These are phyloP conservation scores for Rhizophagus sp. DNA, from an alignment of 192 early-diverging fungal species.

Conservation along the genomic window DNA sequence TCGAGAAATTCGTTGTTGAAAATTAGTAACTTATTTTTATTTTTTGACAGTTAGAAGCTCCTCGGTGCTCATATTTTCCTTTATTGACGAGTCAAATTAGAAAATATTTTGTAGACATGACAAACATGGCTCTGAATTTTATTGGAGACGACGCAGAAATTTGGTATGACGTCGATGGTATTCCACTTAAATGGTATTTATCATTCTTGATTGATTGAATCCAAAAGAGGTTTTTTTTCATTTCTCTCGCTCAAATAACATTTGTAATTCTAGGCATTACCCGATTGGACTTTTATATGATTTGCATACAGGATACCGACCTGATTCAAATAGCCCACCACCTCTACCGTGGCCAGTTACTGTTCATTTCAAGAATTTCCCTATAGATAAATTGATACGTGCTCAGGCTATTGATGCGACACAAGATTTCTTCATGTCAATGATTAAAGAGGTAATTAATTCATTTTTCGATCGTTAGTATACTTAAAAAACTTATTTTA, in stretches of 20 bases:
- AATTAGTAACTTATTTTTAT: background rate
- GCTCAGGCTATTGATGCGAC: slow-evolving; percentile 55
- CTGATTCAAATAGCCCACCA: slow-evolving; percentile 35
- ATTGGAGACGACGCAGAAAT: slow-evolving; percentile 55
- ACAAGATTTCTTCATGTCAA: slow-evolving; percentile 83
- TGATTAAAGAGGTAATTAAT: slow-evolving; percentile 74
- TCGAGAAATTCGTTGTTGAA: background rate
- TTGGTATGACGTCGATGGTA: slow-evolving; percentile 74
- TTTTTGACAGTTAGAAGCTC: slow-evolving; percentile 49
- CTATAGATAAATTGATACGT: slow-evolving; percentile 64
- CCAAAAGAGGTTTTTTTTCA: background rate
- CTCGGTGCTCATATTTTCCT: slow-evolving; percentile 61
- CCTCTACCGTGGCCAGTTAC: slow-evolving; percentile 76
- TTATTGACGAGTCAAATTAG: slow-evolving; percentile 56
- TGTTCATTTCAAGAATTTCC: slow-evolving; percentile 76
- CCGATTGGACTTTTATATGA: slow-evolving; percentile 87
- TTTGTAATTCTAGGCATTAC: slow-evolving; percentile 86
- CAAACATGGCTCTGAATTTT: slow-evolving; percentile 44
- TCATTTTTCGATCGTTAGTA: no score
- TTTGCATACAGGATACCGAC: slow-evolving; percentile 48
- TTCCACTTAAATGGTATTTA: slow-evolving; percentile 74
- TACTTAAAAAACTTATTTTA: background rate
- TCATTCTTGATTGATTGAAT: background rate
- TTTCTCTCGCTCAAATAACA: slow-evolving; percentile 19
- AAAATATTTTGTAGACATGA: slow-evolving; percentile 47